A percentile compares a stretch with the other conserved stretches of the same genome.
These are phyloP conservation scores for Penicillium verrucosum DNA, from an alignment of 2,329 filamentous ascomycete species.

Conservation along the genomic window DNA sequence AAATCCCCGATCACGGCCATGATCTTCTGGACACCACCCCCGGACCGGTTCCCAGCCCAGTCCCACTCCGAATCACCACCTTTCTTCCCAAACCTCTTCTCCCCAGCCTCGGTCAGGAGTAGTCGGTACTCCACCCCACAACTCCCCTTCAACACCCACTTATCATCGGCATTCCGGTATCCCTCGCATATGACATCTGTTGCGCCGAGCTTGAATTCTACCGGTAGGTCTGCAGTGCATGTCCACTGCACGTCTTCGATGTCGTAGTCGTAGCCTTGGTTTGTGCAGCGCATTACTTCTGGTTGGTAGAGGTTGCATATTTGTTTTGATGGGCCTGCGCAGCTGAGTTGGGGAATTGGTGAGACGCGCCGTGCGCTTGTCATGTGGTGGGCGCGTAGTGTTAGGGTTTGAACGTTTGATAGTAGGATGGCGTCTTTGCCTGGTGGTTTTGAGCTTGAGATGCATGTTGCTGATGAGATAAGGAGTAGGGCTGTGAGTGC, in stretches of 20 bases:
- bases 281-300: constrained; percentile 84
- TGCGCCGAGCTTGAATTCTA: constrained; percentile 69
- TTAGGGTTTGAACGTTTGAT: constrained; percentile 71
- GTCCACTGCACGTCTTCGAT: constrained; percentile 85
- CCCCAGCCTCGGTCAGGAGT: constrained; percentile 71
- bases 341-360: constrained; percentile 74
- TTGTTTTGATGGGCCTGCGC: constrained; percentile 61
- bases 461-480: constrained; percentile 17
- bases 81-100: constrained; percentile 64
- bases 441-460: constrained; percentile 22
- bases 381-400: constrained; percentile 63
- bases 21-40: not conserved
- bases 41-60: constrained; percentile 6
- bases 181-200: constrained; percentile 94
- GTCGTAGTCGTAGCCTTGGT: constrained; percentile 76
- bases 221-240: constrained; percentile 65
- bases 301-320: constrained; percentile 69
- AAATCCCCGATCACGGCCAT: constrained; percentile 23
- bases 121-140: constrained; percentile 90
- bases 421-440: constrained; percentile 55
- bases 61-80: constrained; percentile 32
- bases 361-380: constrained; percentile 74
- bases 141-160: constrained; percentile 83
- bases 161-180: constrained; percentile 71
- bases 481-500: constrained; percentile 24